These are phyloP conservation scores for Hymenoscyphus infarciens DNA, from an alignment of 2,329 filamentous ascomycete genomes.

Conservation along the genomic window DNA sequence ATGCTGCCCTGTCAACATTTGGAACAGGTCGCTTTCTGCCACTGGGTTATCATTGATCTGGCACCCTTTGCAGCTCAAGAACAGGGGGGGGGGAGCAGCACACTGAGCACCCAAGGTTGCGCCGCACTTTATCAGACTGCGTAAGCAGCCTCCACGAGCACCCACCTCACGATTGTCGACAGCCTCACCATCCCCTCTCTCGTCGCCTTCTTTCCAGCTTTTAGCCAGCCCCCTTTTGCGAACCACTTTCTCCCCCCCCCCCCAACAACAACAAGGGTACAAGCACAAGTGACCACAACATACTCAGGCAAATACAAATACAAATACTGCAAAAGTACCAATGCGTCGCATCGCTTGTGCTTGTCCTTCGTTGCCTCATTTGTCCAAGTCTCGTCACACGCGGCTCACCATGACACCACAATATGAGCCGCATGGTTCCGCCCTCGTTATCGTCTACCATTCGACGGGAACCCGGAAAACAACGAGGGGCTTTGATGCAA, in stretches of 20 bases:
- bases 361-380: neutral
- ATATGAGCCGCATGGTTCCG: slow-evolving; percentile 1
- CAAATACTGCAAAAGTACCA: neutral
- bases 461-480: neutral
- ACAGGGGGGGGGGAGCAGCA: neutral
- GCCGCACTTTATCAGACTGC: neutral
- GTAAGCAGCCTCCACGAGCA: neutral
- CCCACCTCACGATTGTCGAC: neutral
- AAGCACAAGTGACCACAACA: neutral
- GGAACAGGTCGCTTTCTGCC: no score
- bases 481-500: neutral
- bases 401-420: slow-evolving; percentile 2
- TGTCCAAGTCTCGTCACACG: neutral
- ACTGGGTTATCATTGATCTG: neutral
- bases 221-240: neutral
- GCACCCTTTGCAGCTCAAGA: neutral
- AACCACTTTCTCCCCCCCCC: slow-evolving; percentile 1
- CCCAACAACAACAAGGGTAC: no score
- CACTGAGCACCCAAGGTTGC: neutral
- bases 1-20: neutral
- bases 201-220: neutral
- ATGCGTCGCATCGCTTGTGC: neutral
- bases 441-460: neutral
- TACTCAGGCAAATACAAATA: slow-evolving; percentile 2
- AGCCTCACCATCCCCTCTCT: neutral